phyloP scores from a whole-genome alignment of 768 basidiomycete species.

The Candolleomyces aberdarensis region DNA sequence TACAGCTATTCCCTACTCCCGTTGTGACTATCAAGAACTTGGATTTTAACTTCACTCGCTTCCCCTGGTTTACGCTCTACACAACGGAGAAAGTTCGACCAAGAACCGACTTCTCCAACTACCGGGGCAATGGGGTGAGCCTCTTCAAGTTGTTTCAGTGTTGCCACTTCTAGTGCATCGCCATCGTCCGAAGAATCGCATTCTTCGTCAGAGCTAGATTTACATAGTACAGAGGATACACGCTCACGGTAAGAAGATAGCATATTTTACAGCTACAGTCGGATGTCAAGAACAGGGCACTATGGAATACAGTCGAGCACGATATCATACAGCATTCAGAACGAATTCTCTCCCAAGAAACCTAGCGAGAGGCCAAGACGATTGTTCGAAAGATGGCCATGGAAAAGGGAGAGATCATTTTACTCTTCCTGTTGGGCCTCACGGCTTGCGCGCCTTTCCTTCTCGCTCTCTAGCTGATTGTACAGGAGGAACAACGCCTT shows the following conservation, averaged over 20 bases:
- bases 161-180: constrained; percentile 52
- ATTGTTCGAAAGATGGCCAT: background rate
- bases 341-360: constrained; percentile 8
- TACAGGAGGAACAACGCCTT: constrained; percentile 97
- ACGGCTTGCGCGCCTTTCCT: constrained; percentile 86
- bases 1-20: too few species aligned
- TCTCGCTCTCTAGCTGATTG: constrained; percentile 95
- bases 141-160: constrained; percentile 41
- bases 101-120: constrained; percentile 47
- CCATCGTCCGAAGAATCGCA: constrained; percentile 23
- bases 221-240: background rate
- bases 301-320: constrained; percentile 9
- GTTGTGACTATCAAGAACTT: constrained; percentile 40
- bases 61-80: constrained; percentile 84
- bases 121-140: background rate
- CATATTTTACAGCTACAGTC: constrained; percentile 2
- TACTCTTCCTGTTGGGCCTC: constrained; percentile 52
- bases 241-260: background rate
- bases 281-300: constrained; percentile 6
- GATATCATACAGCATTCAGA: constrained; percentile 8
- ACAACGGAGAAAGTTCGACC: constrained; percentile 77
- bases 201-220: constrained; percentile 24
- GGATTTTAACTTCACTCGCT: constrained; percentile 60
- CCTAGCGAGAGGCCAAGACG: constrained; percentile 2
- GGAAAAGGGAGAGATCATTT: background rate